These are phyloP conservation scores for Claviceps pazoutovae DNA, from an alignment of 2,329 filamentous ascomycete species.

Conservation along the genomic window DNA sequence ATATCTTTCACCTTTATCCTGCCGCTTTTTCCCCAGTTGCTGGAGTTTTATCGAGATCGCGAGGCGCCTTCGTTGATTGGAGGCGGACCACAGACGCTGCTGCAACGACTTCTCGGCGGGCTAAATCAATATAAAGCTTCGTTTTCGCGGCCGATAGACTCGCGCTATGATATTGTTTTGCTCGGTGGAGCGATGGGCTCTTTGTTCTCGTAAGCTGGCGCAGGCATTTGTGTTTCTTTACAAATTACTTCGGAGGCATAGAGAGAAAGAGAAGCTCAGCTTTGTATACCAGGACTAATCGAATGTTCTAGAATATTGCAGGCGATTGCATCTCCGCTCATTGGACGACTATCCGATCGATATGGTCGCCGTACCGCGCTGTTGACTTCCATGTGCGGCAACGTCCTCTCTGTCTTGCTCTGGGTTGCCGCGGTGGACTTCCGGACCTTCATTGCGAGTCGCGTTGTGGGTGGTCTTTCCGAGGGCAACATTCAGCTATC, in stretches of 20 bases:
- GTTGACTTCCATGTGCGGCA: constrained; percentile 82
- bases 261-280: not conserved
- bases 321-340: constrained; percentile 80
- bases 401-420: constrained; percentile 81
- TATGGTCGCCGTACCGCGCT: constrained; percentile 80
- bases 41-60: constrained; percentile 87
- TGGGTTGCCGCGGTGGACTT: constrained; percentile 94
- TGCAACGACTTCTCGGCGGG: constrained; percentile 66
- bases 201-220: constrained; percentile 52
- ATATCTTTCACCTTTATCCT: constrained; percentile 98
- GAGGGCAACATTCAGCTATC: constrained; percentile 96
- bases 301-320: constrained; percentile 55
- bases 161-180: constrained; percentile 91
- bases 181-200: constrained; percentile 88
- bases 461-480: constrained; percentile 81
- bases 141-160: constrained; percentile 85
- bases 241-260: too few relatives aligned
- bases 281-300: not conserved
- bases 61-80: constrained; percentile 43
- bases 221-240: not conserved
- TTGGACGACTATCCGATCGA: constrained; percentile 75
- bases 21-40: constrained; percentile 84
- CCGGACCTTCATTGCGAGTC: constrained; percentile 85
- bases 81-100: constrained; percentile 45
- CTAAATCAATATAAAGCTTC: constrained; percentile 91